Conservation (phyloP, 2,329 filamentous ascomycete species). For the Chaetomium globosum region DNA sequence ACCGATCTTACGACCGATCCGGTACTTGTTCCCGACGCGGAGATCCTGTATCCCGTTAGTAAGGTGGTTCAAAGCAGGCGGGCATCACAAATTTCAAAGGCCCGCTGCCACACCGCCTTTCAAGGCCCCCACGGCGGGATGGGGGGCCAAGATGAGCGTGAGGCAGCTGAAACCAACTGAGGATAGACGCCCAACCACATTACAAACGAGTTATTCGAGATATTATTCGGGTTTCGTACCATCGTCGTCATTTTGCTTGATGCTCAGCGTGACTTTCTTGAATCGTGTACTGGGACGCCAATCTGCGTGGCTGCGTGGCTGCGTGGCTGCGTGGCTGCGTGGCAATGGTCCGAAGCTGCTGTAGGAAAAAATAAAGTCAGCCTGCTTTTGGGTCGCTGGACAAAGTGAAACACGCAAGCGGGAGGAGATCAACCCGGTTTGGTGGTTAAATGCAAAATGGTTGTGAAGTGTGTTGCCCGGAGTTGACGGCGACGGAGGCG, state of each 20-base stretch:
- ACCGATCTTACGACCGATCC: conserved; percentile 98
- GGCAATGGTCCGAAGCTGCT: background rate
- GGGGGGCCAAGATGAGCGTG: background rate
- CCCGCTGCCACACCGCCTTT: background rate
- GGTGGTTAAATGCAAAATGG: conserved; percentile 25
- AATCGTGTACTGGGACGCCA: background rate
- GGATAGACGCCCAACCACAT: background rate
- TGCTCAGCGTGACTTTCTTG: conserved; percentile 23
- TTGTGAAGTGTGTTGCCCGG: conserved; percentile 12
- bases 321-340: background rate
- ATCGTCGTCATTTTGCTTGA: conserved; percentile 53
- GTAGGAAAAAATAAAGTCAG: conserved; percentile 8
- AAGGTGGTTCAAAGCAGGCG: background rate
- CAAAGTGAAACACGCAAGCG: conserved; percentile 7
- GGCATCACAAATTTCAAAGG: background rate
- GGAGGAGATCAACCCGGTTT: background rate
- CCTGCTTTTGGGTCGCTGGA: background rate
- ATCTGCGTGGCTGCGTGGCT: background rate
- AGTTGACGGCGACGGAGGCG: conserved; percentile 13
- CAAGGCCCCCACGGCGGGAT: background rate
- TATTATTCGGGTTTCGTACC: conserved; percentile 44
- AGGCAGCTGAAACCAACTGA: background rate
- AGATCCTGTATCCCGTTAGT: conserved; percentile 69
- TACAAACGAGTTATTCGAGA: background rate
- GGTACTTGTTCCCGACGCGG: conserved; percentile 99